These are phyloP conservation scores for Paramecium caudatum DNA, from an alignment of 73 alveolate genomes.

Conservation along the genomic window DNA sequence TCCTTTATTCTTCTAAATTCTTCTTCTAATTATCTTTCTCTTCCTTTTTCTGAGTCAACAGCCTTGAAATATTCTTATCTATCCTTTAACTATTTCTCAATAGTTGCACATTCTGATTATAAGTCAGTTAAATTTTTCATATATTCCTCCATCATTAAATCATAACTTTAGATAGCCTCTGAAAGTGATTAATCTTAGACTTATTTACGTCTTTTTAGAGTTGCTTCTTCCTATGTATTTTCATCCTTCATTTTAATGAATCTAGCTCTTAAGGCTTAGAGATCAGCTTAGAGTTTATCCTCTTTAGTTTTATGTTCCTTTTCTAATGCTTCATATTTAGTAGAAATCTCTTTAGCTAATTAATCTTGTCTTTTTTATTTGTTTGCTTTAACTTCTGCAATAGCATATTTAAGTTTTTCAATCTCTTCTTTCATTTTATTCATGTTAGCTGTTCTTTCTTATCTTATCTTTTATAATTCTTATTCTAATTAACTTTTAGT, in stretches of 20 bases:
- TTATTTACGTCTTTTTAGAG: slow-evolving; percentile 62
- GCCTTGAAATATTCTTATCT: slow-evolving; percentile 55
- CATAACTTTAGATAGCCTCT: slow-evolving; percentile 69
- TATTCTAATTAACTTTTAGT: slow-evolving; percentile 53
- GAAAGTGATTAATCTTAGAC: slow-evolving; percentile 56
- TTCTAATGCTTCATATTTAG: slow-evolving; percentile 59
- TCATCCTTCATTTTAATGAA: slow-evolving; percentile 73
- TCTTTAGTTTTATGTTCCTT: slow-evolving; percentile 73
- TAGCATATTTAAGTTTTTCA: slow-evolving; percentile 67
- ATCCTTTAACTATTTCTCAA: slow-evolving; percentile 52
- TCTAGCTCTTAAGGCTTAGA: slow-evolving; percentile 36
- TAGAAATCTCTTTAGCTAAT: slow-evolving; percentile 33
- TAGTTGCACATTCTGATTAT: slow-evolving; percentile 65
- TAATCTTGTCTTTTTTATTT: slow-evolving; percentile 58
- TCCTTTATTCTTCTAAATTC: slow-evolving; percentile 72
- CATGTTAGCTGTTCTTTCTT: slow-evolving; percentile 53
- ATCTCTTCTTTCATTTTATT: slow-evolving; percentile 75
- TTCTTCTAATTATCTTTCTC: slow-evolving; percentile 78
- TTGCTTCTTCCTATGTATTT: slow-evolving; percentile 66
- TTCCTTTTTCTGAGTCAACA: slow-evolving; percentile 72
- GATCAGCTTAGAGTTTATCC: slow-evolving; percentile 65
- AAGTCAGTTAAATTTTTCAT: slow-evolving; percentile 54
- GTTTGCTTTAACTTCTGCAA: slow-evolving; percentile 75
- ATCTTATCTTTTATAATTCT: slow-evolving; percentile 56
- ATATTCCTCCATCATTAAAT: slow-evolving; percentile 70